Conservation (phyloP, 768 basidiomycete genomes). For the Lactarius hengduanensis region DNA sequence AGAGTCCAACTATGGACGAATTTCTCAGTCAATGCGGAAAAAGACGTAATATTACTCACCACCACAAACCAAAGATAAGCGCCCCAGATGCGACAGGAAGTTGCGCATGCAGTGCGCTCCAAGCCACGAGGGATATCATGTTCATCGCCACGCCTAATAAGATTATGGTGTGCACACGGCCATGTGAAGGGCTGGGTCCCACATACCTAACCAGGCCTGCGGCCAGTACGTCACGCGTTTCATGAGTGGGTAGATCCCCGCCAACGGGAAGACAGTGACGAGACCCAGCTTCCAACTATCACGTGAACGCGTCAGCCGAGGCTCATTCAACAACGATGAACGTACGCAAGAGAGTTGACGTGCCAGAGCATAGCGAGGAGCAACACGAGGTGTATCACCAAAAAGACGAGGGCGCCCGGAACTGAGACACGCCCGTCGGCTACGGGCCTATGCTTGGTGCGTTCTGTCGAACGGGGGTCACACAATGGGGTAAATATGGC, state of each 20-base stretch:
- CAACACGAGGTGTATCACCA: conserved; percentile 22
- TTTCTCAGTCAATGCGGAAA: not conserved
- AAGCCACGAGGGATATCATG: conserved; percentile 27
- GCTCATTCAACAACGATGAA: not conserved
- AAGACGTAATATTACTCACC: conserved; percentile 8
- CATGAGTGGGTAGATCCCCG: conserved; percentile 34
- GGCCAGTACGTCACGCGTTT: conserved; percentile 36
- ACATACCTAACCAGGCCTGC: conserved; percentile 34
- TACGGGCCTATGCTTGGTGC: conserved; percentile 30
- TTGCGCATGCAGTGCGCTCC: conserved; percentile 10
- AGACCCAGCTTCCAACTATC: conserved; percentile 30
- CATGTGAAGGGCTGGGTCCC: not conserved
- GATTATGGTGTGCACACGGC: not conserved
- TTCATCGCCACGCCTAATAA: conserved; percentile 28
- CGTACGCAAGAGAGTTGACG: conserved; percentile 25
- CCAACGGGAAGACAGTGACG: conserved; percentile 30
- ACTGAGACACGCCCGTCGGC: conserved; percentile 28
- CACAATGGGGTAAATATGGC: not conserved
- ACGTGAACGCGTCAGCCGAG: not conserved
- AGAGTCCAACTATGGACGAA: conserved; percentile 11
- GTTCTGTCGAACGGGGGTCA: conserved; percentile 16
- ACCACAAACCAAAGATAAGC: conserved; percentile 8
- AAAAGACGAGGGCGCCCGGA: conserved; percentile 25
- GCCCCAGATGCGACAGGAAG: conserved; percentile 1
- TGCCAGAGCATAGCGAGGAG: conserved; percentile 21